These are phyloP conservation scores for Podaxis sp. DNA, from an alignment of 768 basidiomycete species.

Conservation along the genomic window DNA sequence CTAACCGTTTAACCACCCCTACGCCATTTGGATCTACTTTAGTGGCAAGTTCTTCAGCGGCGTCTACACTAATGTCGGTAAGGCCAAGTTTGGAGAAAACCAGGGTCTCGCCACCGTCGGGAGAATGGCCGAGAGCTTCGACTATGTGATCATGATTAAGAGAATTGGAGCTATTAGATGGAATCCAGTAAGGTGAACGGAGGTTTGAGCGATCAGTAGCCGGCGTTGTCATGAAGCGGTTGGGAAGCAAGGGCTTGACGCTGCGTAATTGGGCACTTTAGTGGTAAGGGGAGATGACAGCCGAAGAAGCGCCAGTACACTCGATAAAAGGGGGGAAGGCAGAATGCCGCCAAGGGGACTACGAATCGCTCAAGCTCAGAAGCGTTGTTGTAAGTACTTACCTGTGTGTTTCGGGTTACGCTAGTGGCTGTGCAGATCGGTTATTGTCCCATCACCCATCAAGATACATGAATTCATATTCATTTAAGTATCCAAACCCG, in stretches of 20 bases:
- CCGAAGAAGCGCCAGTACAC: not conserved
- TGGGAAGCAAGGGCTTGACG: not conserved
- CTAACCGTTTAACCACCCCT: slow-evolving; percentile 59
- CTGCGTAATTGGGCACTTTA: not conserved
- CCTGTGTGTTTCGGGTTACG: not conserved
- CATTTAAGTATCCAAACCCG: no score
- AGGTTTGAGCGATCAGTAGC: slow-evolving; percentile 11
- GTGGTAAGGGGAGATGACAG: not conserved
- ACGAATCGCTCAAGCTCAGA: not conserved
- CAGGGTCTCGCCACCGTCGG: slow-evolving; percentile 81
- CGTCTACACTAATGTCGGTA: slow-evolving; percentile 70
- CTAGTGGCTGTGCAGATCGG: slow-evolving; percentile 12
- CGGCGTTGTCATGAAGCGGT: slow-evolving; percentile 10
- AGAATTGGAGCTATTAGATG: slow-evolving; percentile 27
- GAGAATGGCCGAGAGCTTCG: slow-evolving; percentile 64
- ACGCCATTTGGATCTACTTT: slow-evolving; percentile 48
- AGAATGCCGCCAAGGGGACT: not conserved
- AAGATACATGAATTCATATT: not conserved
- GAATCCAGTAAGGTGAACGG: slow-evolving; percentile 11
- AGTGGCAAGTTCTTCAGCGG: slow-evolving; percentile 75
- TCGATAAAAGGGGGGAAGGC: not conserved
- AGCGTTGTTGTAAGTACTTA: not conserved
- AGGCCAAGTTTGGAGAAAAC: slow-evolving; percentile 80
- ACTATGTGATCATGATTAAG: slow-evolving; percentile 58
- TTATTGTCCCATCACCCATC: not conserved